Conservation (phyloP, 2,329 filamentous ascomycete genomes). For the Claviceps paspali region DNA sequence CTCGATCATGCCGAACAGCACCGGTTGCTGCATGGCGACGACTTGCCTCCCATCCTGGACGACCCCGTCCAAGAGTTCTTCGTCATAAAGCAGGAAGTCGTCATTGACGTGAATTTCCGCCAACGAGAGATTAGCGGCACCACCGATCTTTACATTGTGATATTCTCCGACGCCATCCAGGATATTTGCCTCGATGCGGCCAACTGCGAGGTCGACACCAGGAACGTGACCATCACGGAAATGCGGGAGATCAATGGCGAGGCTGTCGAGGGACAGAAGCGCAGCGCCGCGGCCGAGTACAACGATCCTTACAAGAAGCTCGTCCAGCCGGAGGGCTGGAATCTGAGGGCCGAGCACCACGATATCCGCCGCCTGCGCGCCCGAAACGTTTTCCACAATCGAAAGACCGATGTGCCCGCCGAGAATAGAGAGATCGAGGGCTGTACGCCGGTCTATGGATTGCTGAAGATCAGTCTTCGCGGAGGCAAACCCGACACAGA, state of each 20-base stretch:
- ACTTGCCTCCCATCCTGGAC: slow-evolving; percentile 20
- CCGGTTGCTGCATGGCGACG: slow-evolving; percentile 17
- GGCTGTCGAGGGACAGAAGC: slow-evolving; percentile 19
- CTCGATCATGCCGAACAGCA: slow-evolving; percentile 8
- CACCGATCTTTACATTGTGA: slow-evolving; percentile 66
- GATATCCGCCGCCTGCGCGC: slow-evolving; percentile 56
- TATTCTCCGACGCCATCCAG: slow-evolving; percentile 41
- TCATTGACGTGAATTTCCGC: slow-evolving; percentile 77
- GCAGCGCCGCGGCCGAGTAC: slow-evolving; percentile 29
- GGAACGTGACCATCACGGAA: slow-evolving; percentile 35
- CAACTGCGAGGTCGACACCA: slow-evolving; percentile 41
- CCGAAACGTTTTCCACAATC: slow-evolving; percentile 34
- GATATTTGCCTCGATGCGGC: slow-evolving; percentile 46
- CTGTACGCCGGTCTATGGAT: slow-evolving; percentile 40
- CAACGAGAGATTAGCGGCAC: slow-evolving; percentile 60
- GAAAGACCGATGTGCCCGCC: slow-evolving; percentile 37
- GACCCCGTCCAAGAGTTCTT: slow-evolving; percentile 26
- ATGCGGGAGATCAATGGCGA: slow-evolving; percentile 21
- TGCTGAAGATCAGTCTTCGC: slow-evolving; percentile 30
- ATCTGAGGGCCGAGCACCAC: slow-evolving; percentile 58
- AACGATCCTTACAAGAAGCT: slow-evolving; percentile 53
- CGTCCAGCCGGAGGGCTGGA: slow-evolving; percentile 43
- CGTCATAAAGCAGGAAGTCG: slow-evolving; percentile 72
- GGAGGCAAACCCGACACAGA: slow-evolving; percentile 22
- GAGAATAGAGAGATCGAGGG: slow-evolving; percentile 39